Base-by-base conservation (phyloP, 805 yeast species). In the Ogataea haglerorum region DNA sequence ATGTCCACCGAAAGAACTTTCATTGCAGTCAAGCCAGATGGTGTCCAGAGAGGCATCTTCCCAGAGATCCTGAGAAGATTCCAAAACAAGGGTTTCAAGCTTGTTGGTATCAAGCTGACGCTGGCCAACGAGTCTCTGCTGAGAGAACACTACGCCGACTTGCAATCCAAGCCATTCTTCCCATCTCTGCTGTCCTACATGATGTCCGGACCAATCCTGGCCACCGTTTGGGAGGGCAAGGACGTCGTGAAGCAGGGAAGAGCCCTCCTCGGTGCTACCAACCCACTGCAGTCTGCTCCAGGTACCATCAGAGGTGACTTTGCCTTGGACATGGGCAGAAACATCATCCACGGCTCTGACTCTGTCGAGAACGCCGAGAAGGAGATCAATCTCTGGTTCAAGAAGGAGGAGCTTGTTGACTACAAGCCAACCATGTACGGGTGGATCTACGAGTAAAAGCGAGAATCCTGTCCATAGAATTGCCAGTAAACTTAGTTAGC, bases 201-300 rank as follows among this genome's bases (percentile, higher is more conserved):
- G 99, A 76, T 78, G 67, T 88, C 96, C 56, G 99, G 99, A 61
- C 99, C 99, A 67, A 85, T 93, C 59, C 81, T 91, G 62, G 99
- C 99, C 61, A 93, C 96, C 68, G 97, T 90, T 61, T 93, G 99
- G 99, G 98, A 93, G 75, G 99, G 99, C 73, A 93, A 90, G 78
- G 97, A 93, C 65, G 99, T 82, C 69, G 99, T 93, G 71, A 90
- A 91, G 78, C 95, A 87, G 72, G 99, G 99, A 70, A 85, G 99
- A 76, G 82, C 78, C 62, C 82, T 93, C 69, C 82, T 93, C 63
- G 99, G 99, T 75, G 98, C 99, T 60, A 93, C 99, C 72, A 91
- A 93, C 86, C 99, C 99, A 68, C 78, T 84, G 68, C 82, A 79
- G 60, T 86, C 96, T 60, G 91, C 95, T 56, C 98, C 98, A 71